Evolutionary conservation across 768 basidiomycete species (phyloP), one percentile per base, ranked within the genome.

Genomic region (Tricholoma furcatifolium): DNA sequence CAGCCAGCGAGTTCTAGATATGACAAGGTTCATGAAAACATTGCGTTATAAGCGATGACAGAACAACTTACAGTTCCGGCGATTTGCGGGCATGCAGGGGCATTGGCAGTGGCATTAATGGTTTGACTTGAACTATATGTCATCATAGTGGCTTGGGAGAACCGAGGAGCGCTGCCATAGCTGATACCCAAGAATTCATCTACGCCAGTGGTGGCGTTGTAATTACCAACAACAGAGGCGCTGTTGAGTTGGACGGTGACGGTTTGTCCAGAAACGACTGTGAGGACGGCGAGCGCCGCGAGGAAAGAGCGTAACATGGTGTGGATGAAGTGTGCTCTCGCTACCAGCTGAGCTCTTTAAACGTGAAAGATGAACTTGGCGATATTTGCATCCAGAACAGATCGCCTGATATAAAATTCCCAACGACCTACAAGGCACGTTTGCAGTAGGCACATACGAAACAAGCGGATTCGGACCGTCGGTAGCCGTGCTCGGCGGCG

Each of bases 131-230:
- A 39, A 12, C 17, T 20, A 38, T 61, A 61, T 8, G 57, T 54
- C 7, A 51, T 49, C n/a, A 55, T 17, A 41, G 57, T 52, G 1
- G 60, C 55, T 18, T 53, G 58, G n/a, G 32, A 46, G 43, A 61
- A 61, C 20, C 60, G 56, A 30, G 49, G 3, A 18, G 60, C 38
- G 15, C 55, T 51, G 17, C 58, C 60, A 47, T 61, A 59, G 38
- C 59, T 56, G 8, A 61, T 30, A n/a, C 60, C 60, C 4, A 54
- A 50, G 30, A 59, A 61, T 36, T 48, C 54, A n/a, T 61, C 60
- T 11, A 59, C 60, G 8, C 60, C 58, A 31, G 60, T 49, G 12
- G 58, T 55, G 17, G 39, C 15, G 48, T 59, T 51, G 44, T 61
- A 57, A 30, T 54, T 51, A 15, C 60, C 60, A 6, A 52, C 17